These are phyloP conservation scores for Emericellopsis cladophorae DNA, from an alignment of 2,329 filamentous ascomycete species.

Conservation along the genomic window DNA sequence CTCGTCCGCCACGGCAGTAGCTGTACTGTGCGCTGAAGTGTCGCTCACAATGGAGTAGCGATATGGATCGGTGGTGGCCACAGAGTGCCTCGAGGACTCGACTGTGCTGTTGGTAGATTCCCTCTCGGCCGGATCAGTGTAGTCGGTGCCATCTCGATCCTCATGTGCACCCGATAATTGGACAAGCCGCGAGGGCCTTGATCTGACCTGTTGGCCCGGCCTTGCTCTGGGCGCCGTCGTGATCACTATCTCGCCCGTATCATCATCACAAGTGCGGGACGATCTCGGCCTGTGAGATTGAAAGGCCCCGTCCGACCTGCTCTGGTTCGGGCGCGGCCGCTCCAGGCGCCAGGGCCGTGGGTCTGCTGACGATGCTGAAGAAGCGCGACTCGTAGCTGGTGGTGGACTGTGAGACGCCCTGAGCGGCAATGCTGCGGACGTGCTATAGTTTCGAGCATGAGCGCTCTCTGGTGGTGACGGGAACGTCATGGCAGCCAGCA, in stretches of 20 bases:
- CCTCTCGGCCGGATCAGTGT: background rate
- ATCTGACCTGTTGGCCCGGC: background rate
- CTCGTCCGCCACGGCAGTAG: background rate
- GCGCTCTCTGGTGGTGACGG: conserved; percentile 2
- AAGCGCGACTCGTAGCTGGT: background rate
- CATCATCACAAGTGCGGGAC: background rate
- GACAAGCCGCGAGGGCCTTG: background rate
- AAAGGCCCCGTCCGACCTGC: background rate
- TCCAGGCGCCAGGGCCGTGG: background rate
- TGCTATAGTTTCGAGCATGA: conserved; percentile 1
- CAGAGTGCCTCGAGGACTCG: conserved; percentile 1
- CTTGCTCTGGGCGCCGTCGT: background rate
- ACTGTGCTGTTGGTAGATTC: conserved; percentile 2
- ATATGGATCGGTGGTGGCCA: background rate
- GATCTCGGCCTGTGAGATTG: background rate
- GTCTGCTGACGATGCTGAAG: background rate
- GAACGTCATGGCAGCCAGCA: conserved; percentile 3
- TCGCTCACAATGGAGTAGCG: conserved; percentile 2
- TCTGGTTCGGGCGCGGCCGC: background rate
- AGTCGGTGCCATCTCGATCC: no score
- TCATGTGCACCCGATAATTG: background rate
- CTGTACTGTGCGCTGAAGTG: background rate
- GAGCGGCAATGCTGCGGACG: background rate
- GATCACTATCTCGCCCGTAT: background rate
- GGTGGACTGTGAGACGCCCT: background rate